Evolutionary conservation across 1,284 basidiomycete species (phyloP), one percentile per base, ranked within the genome.

Genomic region (Papiliotrema laurentii): DNA sequence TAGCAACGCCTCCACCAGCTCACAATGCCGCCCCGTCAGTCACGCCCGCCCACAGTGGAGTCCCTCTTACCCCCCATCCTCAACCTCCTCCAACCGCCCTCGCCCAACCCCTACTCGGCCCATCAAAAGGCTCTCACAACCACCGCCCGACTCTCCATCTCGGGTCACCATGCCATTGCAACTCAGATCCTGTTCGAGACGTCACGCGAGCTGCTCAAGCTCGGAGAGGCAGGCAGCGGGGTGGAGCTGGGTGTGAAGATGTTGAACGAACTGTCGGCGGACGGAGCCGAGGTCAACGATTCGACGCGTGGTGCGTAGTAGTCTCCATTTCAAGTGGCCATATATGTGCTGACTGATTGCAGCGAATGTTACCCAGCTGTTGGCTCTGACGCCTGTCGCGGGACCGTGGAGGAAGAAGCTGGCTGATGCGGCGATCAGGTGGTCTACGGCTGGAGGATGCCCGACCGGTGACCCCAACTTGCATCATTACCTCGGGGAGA

Each of bases 81-180:
- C 26, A 31, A 47, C 36, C 61, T 68, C 34, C 63, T 74, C 14
- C 30, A 51, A 40, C 55, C 61, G 14, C 55, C 56, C 24, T 56
- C 68, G 14, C 72, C 71, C 5, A 69, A 85, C 53, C 81, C 86
- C 3, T 94, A 96, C 73, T 87, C 89, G 61, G 91, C 90, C 0
- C 92, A 96, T 63, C 91, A 96, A 71, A 94, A 94, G 75, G 87
- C 90, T 24, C 83, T 92, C 27, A 96, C 92, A 24, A 93, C 92
- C 56, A 89, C 89, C 5, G 85, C 90, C 11, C 81, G 91, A 61
- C 89, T 94, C 68, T 67, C 75, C 47, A 86, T 87, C 71, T 83
- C 87, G 3, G 79, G 79, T 2, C 84, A 90, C 59, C 83, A 84
- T 66, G 83, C 85, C 59, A 84, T 83, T 13, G 89, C 89, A 14